phyloP scores from a whole-genome alignment of 208 protist species.

The Angomonas deanei region DNA sequence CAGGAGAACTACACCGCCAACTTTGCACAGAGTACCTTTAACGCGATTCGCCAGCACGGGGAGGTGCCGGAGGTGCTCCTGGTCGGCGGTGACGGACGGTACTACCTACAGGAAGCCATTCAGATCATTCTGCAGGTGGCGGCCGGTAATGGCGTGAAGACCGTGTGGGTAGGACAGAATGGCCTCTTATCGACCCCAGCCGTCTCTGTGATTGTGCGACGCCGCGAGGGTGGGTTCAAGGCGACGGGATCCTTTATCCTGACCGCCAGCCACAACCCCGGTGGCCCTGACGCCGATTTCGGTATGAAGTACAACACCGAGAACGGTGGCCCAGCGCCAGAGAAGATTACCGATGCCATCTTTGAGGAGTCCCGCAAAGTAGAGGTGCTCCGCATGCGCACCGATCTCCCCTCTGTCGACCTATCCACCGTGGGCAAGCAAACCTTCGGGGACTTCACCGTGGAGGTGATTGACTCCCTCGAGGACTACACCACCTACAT shows the following conservation, averaged over 20 bases:
- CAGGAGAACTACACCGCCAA: conserved; percentile 94
- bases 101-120: conserved; percentile 88
- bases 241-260: conserved; percentile 94
- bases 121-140: conserved; percentile 94
- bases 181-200: conserved; percentile 96
- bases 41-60: conserved; percentile 63
- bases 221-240: conserved; percentile 40
- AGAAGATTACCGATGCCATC: conserved; percentile 92
- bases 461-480: conserved; percentile 92
- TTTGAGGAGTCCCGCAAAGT: conserved; percentile 87
- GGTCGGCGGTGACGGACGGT: conserved; percentile 96
- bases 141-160: conserved; percentile 88
- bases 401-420: conserved; percentile 44
- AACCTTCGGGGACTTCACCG: conserved; percentile 44
- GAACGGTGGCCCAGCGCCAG: conserved; percentile 96
- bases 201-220: conserved; percentile 91
- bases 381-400: conserved; percentile 42
- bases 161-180: conserved; percentile 88
- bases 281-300: conserved; percentile 95
- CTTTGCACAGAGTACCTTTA: conserved; percentile 96
- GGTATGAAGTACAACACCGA: conserved; percentile 98
- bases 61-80: conserved; percentile 78
- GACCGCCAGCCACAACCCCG: conserved; percentile 98
- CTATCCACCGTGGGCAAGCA: conserved; percentile 45
- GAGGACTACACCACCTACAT: conserved; percentile 90